A percentile compares a stretch with the other conserved stretches of the same genome.
These are phyloP conservation scores for Corynascus novoguineensis DNA, from an alignment of 495 filamentous ascomycete genomes.

Conservation along the genomic window DNA sequence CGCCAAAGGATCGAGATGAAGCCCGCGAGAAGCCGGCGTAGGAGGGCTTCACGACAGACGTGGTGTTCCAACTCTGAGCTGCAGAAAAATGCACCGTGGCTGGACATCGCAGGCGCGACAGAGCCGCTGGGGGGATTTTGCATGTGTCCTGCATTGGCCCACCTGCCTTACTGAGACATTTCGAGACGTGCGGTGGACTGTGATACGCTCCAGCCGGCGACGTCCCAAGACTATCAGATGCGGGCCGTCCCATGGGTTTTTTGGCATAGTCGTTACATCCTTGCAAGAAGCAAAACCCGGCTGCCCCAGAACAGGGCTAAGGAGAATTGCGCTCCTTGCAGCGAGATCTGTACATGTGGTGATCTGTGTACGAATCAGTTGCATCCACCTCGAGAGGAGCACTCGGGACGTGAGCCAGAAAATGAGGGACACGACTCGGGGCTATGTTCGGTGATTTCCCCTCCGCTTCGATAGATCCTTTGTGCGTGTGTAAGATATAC, in stretches of 20 bases:
- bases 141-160: slow-evolving; percentile 10
- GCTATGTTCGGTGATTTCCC: background rate
- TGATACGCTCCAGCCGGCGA: slow-evolving; percentile 7
- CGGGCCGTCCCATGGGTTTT: slow-evolving; percentile 15
- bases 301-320: too few relatives aligned
- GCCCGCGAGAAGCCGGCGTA: background rate
- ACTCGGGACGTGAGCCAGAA: background rate
- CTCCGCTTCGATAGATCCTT: background rate
- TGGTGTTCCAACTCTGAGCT: background rate
- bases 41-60: background rate
- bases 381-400: too few relatives aligned
- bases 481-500: background rate
- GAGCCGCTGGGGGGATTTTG: background rate
- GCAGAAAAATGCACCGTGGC: background rate
- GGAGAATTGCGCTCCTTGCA: too few relatives aligned
- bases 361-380: too few relatives aligned
- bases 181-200: background rate
- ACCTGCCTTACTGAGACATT: slow-evolving; percentile 9
- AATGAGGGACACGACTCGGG: background rate
- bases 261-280: too few relatives aligned
- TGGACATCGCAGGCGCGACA: background rate
- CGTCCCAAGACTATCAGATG: slow-evolving; percentile 2
- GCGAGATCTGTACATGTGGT: too few relatives aligned
- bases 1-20: background rate
- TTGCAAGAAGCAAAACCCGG: background rate